phyloP scores from a whole-genome alignment of 129 eudicot genomes.

The Centrapalus pauciflorus region DNA sequence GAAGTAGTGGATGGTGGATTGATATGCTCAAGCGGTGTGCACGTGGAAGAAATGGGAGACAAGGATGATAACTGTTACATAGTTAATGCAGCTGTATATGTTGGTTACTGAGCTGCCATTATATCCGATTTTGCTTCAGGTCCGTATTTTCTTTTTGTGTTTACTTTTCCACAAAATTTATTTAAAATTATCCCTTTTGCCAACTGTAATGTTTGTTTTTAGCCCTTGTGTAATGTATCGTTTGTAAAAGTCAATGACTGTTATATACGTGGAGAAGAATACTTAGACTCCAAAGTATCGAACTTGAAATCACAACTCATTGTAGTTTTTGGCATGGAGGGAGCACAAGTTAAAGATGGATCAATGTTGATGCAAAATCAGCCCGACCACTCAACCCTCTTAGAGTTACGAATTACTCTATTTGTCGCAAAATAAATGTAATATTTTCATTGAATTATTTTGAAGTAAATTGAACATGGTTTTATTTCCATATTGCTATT shows the following conservation, averaged over 20 bases:
- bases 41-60: slow-evolving; percentile 97
- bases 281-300: no score
- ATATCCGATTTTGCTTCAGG: background rate
- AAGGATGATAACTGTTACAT: slow-evolving; percentile 90
- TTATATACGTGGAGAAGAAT: no score
- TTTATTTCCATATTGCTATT: no score
- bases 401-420: no score
- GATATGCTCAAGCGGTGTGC: slow-evolving; percentile 96
- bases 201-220: background rate
- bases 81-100: slow-evolving; percentile 94
- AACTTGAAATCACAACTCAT: no score
- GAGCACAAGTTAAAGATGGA: no score
- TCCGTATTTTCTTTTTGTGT: slow-evolving; percentile 4
- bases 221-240: background rate
- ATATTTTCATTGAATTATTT: no score
- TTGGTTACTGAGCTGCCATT: slow-evolving; percentile 55
- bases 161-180: background rate
- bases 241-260: background rate
- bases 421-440: no score
- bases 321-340: no score
- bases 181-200: background rate
- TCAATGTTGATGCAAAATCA: no score
- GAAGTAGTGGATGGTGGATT: slow-evolving; percentile 96
- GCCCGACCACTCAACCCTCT: no score
- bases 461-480: no score